Evolutionary conservation across 352 stramenopile species (phyloP), one percentile per base, ranked within the genome.

Genomic region (Phytophthora agathidicida): DNA sequence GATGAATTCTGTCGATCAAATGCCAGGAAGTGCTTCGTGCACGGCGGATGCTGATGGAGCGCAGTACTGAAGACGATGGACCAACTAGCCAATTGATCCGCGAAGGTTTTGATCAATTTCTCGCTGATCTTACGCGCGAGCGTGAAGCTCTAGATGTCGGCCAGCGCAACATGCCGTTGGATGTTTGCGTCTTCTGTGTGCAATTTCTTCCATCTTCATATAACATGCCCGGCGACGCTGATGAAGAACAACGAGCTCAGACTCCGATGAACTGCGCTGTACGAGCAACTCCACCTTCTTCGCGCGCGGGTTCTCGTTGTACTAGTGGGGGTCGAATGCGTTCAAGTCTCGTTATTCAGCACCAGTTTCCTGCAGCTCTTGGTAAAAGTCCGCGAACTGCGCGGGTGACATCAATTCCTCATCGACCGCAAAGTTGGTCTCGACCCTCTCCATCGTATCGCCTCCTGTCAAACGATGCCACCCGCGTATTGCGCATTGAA

Each of bases 261-360:
- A 59, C 27, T 14, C 26, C 44, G 11, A 49, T 38, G 1, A 54
- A 33, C 11, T 55, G 47, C 20, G 31, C 28, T 20, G 33, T 48
- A 32, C 47, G 44, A 60, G 6, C 58, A 36, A 6, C 47, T 11
- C 22, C 50, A 43, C 7, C 38, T 11, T 28, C 58, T 65, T 57
- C 56, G 38, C 14, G 26, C 27, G 5, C 56, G 30, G 6, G 59
- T 67, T 3, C 26, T 55, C 37, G 39, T 33, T 48, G 61, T 17
- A 24, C 19, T 28, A 43, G 10, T 22, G 39, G 31, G 30, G 24
- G n/a, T 8, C 49, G 60, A 26, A 55, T 31, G 19, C 55, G 41
- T 3, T 84, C 73, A 16, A 86, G 75, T 35, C 64, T 88, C 26
- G 71, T 88, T 9, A 88, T 88, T 35, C 78, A 88, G 49, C 78